These are phyloP conservation scores for Ceratocystis cubensis DNA, from an alignment of 2,329 filamentous ascomycete species.

Conservation along the genomic window DNA sequence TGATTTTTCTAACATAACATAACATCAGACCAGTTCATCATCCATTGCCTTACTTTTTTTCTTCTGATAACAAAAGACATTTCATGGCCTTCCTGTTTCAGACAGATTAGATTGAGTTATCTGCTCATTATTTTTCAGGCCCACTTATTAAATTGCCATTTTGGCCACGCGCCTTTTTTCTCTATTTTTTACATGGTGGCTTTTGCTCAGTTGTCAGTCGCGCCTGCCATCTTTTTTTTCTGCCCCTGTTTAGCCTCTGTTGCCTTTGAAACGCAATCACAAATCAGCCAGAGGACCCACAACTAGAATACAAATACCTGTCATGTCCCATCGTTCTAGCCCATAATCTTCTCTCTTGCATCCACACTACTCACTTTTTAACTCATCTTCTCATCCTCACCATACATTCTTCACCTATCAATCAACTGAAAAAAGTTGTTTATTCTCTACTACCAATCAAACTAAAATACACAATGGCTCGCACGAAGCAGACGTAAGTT, in stretches of 20 bases:
- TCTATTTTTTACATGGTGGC: not conserved
- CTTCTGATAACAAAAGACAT: not conserved
- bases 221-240: conserved; percentile 2
- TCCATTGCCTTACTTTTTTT: not conserved
- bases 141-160: not conserved
- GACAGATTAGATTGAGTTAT: not conserved
- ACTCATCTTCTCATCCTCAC: conserved; percentile 16
- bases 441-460: conserved; percentile 26
- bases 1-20: not conserved
- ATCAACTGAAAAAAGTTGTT: conserved; percentile 27
- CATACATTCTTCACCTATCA: conserved; percentile 27
- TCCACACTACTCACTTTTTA: conserved; percentile 27
- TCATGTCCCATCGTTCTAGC: not conserved
- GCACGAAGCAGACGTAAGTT: conserved; percentile 47
- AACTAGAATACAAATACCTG: conserved; percentile 26
- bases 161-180: conserved; percentile 12
- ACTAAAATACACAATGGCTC: conserved; percentile 41
- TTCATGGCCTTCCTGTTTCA: not conserved
- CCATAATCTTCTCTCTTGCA: conserved; percentile 31
- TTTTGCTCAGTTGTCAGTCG: not conserved
- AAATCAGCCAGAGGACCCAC: conserved; percentile 24
- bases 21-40: not conserved
- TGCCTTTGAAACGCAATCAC: conserved; percentile 18
- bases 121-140: not conserved
- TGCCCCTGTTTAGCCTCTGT: not conserved